Conservation (phyloP, 805 yeast species). For the Kazachstania viticola region DNA sequence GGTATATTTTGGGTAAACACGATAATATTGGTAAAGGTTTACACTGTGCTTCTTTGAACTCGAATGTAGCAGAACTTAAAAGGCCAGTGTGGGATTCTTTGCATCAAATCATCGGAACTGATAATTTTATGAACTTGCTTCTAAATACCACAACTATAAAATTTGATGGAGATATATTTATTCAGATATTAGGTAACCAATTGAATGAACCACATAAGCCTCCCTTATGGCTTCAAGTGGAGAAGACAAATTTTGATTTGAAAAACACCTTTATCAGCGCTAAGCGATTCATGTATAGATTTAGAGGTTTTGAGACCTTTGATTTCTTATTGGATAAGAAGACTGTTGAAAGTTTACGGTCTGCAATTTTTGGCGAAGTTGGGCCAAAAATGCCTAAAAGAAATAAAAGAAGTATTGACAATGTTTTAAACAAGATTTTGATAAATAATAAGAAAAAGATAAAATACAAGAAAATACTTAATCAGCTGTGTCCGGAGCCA, state of each 20-base stretch:
- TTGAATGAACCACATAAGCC: constrained; percentile 10
- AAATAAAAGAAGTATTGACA: constrained; percentile 8
- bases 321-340: too few relatives aligned
- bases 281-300: constrained; percentile 5
- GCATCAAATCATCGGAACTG: constrained; percentile 30
- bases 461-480: constrained; percentile 27
- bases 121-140: constrained; percentile 30
- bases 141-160: constrained; percentile 27
- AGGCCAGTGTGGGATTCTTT: constrained; percentile 33
- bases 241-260: background rate
- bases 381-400: constrained; percentile 11
- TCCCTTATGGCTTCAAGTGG: constrained; percentile 7
- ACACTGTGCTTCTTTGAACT: constrained; percentile 28
- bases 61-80: constrained; percentile 33
- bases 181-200: constrained; percentile 17
- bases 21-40: constrained; percentile 19
- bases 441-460: constrained; percentile 25
- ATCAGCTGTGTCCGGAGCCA: too few relatives aligned
- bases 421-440: constrained; percentile 11
- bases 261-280: background rate
- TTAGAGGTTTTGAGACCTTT: too few relatives aligned
- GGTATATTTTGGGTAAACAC: constrained; percentile 30
- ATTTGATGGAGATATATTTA: constrained; percentile 1
- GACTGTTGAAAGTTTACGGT: constrained; percentile 4
- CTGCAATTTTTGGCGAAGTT: constrained; percentile 13